phyloP scores from a whole-genome alignment of 164 flowering plant species.

The Echeveria elegans region DNA sequence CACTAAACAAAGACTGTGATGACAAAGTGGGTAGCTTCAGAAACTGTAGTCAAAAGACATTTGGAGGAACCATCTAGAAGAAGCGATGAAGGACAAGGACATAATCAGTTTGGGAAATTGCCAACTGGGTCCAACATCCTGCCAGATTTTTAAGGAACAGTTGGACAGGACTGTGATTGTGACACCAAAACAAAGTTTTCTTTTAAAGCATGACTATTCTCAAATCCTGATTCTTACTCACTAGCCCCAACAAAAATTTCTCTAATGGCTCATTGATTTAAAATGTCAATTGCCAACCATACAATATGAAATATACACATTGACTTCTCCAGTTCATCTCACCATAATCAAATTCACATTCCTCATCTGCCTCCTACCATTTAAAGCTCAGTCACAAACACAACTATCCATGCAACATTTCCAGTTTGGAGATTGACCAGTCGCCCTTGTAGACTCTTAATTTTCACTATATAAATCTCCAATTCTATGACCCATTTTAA shows the following conservation, averaged over 20 bases:
- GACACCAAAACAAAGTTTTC: neutral
- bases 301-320: neutral
- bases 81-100: neutral
- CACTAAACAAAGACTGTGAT: neutral
- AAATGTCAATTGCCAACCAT: neutral
- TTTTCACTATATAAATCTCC: no score
- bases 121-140: neutral
- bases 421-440: neutral
- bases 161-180: neutral
- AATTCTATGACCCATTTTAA: neutral
- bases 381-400: neutral
- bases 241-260: neutral
- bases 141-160: neutral
- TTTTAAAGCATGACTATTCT: neutral
- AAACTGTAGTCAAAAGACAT: neutral
- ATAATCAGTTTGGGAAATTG: neutral
- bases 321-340: neutral
- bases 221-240: neutral
- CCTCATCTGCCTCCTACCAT: neutral
- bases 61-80: neutral
- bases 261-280: neutral
- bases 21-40: neutral
- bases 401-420: neutral
- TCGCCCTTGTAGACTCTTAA: neutral
- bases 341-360: neutral